phyloP scores from a whole-genome alignment of 345 rosid genomes.

The Ceriops decandra region DNA sequence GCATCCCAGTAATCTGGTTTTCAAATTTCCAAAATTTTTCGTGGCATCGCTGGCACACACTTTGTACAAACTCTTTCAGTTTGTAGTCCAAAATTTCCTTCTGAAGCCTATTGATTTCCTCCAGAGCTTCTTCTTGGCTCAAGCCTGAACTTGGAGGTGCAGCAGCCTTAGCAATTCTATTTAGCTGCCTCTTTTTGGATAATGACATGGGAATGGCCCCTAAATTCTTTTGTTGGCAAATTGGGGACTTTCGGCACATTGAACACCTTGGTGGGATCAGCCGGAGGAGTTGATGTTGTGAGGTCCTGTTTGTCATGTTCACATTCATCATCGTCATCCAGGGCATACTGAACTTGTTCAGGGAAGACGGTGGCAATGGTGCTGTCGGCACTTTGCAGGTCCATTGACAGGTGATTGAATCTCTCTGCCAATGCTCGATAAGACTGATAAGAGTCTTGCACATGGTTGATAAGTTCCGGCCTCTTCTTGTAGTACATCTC shows the following conservation, averaged over 20 bases:
- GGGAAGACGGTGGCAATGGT: constrained; percentile 73
- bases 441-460: constrained; percentile 60
- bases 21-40: constrained; percentile 59
- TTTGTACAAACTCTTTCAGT: constrained; percentile 72
- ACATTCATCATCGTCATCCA: constrained; percentile 36
- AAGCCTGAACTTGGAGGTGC: constrained; percentile 45
- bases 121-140: constrained; percentile 51
- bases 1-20: constrained; percentile 48
- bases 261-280: constrained; percentile 7
- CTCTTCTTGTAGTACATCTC: constrained; percentile 76
- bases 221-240: constrained; percentile 44
- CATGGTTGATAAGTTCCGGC: constrained; percentile 61
- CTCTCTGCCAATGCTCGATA: constrained; percentile 77
- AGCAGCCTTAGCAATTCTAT: constrained; percentile 30
- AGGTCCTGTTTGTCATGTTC: constrained; percentile 16
- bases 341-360: constrained; percentile 52
- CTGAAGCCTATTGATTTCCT: constrained; percentile 62
- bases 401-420: constrained; percentile 58
- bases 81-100: constrained; percentile 65
- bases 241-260: constrained; percentile 34
- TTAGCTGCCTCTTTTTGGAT: constrained; percentile 37
- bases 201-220: constrained; percentile 30
- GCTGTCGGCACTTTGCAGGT: constrained; percentile 67
- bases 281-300: constrained; percentile 12
- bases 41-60: constrained; percentile 47